Base-by-base conservation (phyloP, 352 stramenopile genomes). In the Peronosclerospora sorghi region DNA sequence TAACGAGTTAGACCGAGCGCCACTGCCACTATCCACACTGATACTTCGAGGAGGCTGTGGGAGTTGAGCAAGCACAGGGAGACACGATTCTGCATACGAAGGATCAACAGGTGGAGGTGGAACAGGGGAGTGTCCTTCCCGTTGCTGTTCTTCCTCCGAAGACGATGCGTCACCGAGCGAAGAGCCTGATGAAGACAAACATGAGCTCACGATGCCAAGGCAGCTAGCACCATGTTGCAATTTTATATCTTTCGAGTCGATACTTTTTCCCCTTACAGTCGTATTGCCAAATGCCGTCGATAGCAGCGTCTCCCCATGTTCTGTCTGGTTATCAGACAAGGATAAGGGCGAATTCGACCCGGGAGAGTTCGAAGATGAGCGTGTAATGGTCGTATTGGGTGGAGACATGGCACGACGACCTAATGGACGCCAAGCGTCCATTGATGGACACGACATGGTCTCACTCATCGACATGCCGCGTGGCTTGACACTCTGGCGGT, bases 151-250 rank as follows among this genome's bases (percentile, higher is more conserved):
- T 4, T 78, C 66, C 6, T 75, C 63, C 9, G 52, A 61, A 13
- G 55, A 70, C 10, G 59, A 71, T 17, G 66, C 78, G 39, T 75
- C 69, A 47, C 68, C 68, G 23, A 76, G 48, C 20, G 69, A 82
- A 29, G 69, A 82, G 17, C 45, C 64, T 0, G 69, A 77, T 2
- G 62, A 77, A 39, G 69, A 82, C 15, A 82, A 41, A 38, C 60
- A 64, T 12, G 64, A 67, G 26, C 45, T 67, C 27, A 64, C 56
- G 4, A 75, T 54, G 4, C 72, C 66, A 2, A 66, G 69, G 36
- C 74, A 77, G 41, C 64, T 77, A 8, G 48, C 42, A 8, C 54
- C 35, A 35, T 73, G 53, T 18, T 59, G 39, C 0, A 82, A 53
- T 29, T 46, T 58, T 0, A 6, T 19, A 3, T 61, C 51, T 17